Percentiles rank a stretch among this genome's conserved stretches.
Conservation (phyloP, 345 rosid species). For the Salix udensis region DNA sequence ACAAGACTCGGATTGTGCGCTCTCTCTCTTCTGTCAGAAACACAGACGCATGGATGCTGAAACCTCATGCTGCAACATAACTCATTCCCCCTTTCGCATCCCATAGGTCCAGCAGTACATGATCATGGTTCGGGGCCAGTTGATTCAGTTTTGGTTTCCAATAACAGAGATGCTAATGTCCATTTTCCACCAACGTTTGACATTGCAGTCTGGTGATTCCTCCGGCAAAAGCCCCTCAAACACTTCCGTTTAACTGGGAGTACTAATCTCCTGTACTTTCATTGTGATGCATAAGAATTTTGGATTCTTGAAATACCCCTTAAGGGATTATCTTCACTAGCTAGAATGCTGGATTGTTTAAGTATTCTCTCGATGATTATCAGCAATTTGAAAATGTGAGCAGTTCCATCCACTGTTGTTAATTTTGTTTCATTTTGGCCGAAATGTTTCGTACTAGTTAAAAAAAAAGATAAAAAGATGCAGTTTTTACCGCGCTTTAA, state of each 20-base stretch:
- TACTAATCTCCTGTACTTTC: neutral
- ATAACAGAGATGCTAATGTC: conserved; percentile 19
- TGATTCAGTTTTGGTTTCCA: conserved; percentile 42
- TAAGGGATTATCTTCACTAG: neutral
- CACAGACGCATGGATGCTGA: conserved; percentile 35
- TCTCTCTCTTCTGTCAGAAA: conserved; percentile 91
- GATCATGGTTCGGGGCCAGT: conserved; percentile 18
- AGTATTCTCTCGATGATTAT: neutral
- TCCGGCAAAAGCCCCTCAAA: conserved; percentile 39
- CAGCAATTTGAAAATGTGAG: neutral
- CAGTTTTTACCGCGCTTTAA: too few relatives aligned
- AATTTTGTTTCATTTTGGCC: too few relatives aligned
- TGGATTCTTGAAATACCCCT: conserved; percentile 13
- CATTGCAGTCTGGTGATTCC: conserved; percentile 37
- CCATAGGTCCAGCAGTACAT: conserved; percentile 10
- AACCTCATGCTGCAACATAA: conserved; percentile 27
- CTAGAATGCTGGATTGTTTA: neutral
- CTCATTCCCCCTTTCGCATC: conserved; percentile 17
- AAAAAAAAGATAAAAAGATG: too few relatives aligned
- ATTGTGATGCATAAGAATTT: neutral
- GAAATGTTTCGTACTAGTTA: too few relatives aligned
- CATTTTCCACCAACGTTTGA: conserved; percentile 42
- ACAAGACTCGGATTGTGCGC: conserved; percentile 71
- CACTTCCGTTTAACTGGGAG: conserved; percentile 71
- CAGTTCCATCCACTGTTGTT: neutral